Percentiles rank a stretch among this genome's conserved stretches.
Evolutionary conservation across 208 protist species (phyloP).

Genomic region (Naegleria gruberi): DNA sequence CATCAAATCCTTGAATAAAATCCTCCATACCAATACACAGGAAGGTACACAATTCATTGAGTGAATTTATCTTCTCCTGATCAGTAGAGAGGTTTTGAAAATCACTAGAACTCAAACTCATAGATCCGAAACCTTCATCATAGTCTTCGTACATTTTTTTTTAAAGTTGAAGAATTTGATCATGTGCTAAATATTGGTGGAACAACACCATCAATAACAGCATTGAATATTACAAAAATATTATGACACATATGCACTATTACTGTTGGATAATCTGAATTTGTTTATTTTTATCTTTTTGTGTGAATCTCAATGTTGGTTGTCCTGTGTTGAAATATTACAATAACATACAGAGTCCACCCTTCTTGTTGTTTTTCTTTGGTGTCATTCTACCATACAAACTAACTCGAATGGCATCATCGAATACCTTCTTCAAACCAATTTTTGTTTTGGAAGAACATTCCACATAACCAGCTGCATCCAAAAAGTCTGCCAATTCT

Average conservation of each 20-base stretch:
- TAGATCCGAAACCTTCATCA: background rate
- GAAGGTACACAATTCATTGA: constrained; percentile 24
- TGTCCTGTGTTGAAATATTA: no score
- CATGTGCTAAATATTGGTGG: no score
- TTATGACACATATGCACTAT: no score
- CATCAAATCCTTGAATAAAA: constrained; percentile 21
- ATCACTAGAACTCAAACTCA: background rate
- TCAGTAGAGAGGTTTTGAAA: background rate
- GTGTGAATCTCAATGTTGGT: no score
- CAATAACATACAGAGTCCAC: background rate
- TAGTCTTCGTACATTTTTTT: background rate
- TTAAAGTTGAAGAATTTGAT: no score
- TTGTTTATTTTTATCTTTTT: no score
- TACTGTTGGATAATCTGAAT: no score
- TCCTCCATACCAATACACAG: constrained; percentile 28
- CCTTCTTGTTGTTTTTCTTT: background rate
- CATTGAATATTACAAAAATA: no score
- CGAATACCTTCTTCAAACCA: constrained; percentile 63
- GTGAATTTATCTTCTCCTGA: background rate
- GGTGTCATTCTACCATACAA: background rate
- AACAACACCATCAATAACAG: no score
- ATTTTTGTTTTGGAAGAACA: constrained; percentile 75
- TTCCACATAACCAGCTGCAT: constrained; percentile 68
- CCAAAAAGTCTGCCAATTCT: constrained; percentile 57
- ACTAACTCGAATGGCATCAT: constrained; percentile 54